These are phyloP conservation scores for Starmerella vaccinii DNA, from an alignment of 805 yeast species.

Conservation along the genomic window DNA sequence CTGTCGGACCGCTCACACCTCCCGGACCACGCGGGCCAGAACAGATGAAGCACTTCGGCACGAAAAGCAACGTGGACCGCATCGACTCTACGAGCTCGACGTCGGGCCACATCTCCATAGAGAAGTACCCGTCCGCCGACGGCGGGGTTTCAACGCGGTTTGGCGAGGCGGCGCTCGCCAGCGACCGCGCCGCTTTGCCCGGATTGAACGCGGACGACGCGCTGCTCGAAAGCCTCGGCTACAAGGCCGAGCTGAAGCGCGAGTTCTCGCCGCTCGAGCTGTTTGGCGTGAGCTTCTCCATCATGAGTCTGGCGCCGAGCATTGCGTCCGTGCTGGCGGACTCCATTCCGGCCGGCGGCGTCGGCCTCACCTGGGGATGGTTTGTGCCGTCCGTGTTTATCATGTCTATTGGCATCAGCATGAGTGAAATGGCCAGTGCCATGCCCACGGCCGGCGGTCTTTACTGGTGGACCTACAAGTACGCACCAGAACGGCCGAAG, in stretches of 20 bases:
- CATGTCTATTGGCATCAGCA: constrained; percentile 45
- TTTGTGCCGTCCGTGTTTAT: constrained; percentile 47
- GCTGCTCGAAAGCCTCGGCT: constrained; percentile 45
- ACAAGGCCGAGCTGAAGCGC: constrained; percentile 57
- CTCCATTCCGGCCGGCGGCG: constrained; percentile 54
- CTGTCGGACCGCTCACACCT: neutral
- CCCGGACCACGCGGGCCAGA: neutral
- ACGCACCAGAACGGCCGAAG: constrained; percentile 41
- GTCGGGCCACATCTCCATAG: neutral
- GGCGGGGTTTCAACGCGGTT: neutral
- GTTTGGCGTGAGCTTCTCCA: constrained; percentile 60
- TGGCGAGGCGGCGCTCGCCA: constrained; percentile 2
- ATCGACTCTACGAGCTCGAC: neutral
- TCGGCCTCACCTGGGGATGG: constrained; percentile 68
- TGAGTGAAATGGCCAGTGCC: constrained; percentile 59
- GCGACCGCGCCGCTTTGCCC: neutral
- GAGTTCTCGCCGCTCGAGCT: constrained; percentile 52
- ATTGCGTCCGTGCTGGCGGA: constrained; percentile 46
- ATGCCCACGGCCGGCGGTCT: constrained; percentile 71
- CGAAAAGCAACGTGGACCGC: neutral
- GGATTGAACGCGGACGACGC: constrained; percentile 26
- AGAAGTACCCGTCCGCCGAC: neutral
- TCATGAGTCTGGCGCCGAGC: constrained; percentile 56
- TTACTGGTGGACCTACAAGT: constrained; percentile 58
- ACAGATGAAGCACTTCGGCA: neutral